Percentiles rank a stretch among this genome's conserved stretches.
Conservation (phyloP, 148 eudicot genomes). For the Camellia japonica region DNA sequence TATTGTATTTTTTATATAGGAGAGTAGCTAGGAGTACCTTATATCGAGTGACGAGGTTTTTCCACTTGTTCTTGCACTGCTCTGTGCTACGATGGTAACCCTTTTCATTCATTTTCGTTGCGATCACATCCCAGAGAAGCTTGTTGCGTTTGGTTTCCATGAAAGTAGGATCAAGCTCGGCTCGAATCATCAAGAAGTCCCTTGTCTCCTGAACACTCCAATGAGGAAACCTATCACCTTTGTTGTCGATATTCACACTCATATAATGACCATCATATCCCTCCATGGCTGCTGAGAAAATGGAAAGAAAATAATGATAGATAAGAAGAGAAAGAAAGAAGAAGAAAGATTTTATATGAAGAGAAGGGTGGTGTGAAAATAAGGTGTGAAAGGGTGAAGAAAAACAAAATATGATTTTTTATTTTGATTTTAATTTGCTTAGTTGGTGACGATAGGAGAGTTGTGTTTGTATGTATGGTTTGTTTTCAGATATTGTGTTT, state of each 20-base stretch:
- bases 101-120: conserved; percentile 64
- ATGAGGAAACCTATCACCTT: conserved; percentile 83
- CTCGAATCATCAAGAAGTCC: conserved; percentile 64
- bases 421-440: no score
- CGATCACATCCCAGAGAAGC: conserved; percentile 74
- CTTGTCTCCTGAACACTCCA: conserved; percentile 90
- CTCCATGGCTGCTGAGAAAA: conserved; percentile 30
- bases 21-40: conserved; percentile 41
- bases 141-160: conserved; percentile 92
- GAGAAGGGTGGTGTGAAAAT: conserved; percentile 37
- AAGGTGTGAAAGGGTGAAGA: conserved; percentile 12
- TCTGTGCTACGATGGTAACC: conserved; percentile 86
- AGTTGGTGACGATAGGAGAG: no score
- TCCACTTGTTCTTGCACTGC: conserved; percentile 98
- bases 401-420: no score
- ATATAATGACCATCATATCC: conserved; percentile 33
- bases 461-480: no score
- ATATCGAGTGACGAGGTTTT: conserved; percentile 82
- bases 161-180: conserved; percentile 71
- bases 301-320: not conserved
- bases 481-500: no score
- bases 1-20: no score
- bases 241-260: conserved; percentile 26
- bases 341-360: conserved; percentile 13
- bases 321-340: conserved; percentile 7